These are phyloP conservation scores for Xylaria sp. DNA, from an alignment of 2,329 filamentous ascomycete species.

Conservation along the genomic window DNA sequence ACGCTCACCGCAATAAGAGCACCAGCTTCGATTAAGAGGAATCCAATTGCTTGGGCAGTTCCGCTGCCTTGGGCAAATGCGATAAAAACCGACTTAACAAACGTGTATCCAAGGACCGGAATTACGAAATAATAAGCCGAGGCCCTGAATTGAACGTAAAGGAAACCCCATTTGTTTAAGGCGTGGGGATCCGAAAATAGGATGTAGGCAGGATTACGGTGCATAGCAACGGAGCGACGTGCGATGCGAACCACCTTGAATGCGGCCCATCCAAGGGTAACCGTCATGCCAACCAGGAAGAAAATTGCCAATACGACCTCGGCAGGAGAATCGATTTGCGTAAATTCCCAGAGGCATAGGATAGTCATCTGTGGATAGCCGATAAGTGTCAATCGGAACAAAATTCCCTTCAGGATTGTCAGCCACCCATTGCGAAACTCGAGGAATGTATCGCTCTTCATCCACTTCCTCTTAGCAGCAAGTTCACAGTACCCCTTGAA, in stretches of 20 bases:
- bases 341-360: slow-evolving; percentile 87
- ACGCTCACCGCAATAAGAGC: slow-evolving; percentile 78
- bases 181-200: slow-evolving; percentile 86
- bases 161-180: slow-evolving; percentile 91
- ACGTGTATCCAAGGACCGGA: slow-evolving; percentile 74
- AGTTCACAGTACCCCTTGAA: slow-evolving; percentile 82
- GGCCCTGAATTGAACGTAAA: slow-evolving; percentile 89
- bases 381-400: slow-evolving; percentile 84
- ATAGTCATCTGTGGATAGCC: slow-evolving; percentile 87
- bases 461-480: slow-evolving; percentile 74
- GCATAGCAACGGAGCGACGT: slow-evolving; percentile 82
- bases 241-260: slow-evolving; percentile 85
- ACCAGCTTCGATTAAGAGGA: slow-evolving; percentile 78
- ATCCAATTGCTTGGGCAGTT: slow-evolving; percentile 76
- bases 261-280: slow-evolving; percentile 79
- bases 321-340: slow-evolving; percentile 78
- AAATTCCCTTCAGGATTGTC: slow-evolving; percentile 84
- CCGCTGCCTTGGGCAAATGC: slow-evolving; percentile 75
- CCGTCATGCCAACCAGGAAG: slow-evolving; percentile 80
- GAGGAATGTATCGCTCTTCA: slow-evolving; percentile 82
- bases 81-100: slow-evolving; percentile 85
- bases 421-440: slow-evolving; percentile 91
- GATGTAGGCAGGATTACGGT: slow-evolving; percentile 91
- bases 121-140: slow-evolving; percentile 90
- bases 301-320: slow-evolving; percentile 83